phyloP scores from a whole-genome alignment of 495 filamentous ascomycete species.

The Penicillium lividum region DNA sequence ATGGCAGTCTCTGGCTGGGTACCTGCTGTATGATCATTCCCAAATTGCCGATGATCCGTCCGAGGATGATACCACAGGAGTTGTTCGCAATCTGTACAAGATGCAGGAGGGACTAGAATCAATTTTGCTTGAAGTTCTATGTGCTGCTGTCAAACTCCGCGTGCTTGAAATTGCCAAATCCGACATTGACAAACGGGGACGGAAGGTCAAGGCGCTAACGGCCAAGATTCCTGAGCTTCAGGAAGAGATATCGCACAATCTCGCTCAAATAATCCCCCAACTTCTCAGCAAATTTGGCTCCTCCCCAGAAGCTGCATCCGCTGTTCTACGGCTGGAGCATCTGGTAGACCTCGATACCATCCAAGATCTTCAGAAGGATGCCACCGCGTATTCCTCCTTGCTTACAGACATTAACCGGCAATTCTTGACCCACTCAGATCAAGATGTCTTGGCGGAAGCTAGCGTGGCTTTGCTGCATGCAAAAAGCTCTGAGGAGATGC shows the following conservation, averaged over 20 bases:
- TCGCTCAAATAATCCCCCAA: constrained; percentile 77
- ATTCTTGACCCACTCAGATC: constrained; percentile 86
- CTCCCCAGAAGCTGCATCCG: constrained; percentile 78
- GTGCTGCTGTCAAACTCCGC: constrained; percentile 69
- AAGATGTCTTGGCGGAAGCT: constrained; percentile 81
- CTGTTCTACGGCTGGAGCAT: constrained; percentile 84
- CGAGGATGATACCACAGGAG: constrained; percentile 53
- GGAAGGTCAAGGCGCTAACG: constrained; percentile 59
- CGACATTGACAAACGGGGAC: constrained; percentile 58
- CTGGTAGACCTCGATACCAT: constrained; percentile 85
- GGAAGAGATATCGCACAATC: constrained; percentile 70
- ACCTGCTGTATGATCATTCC: constrained; percentile 90
- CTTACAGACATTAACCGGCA: constrained; percentile 93
- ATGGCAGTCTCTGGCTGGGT: constrained; percentile 87
- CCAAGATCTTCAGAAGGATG: constrained; percentile 83
- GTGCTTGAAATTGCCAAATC: constrained; percentile 61
- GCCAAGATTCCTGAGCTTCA: constrained; percentile 64
- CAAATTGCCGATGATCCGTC: constrained; percentile 49
- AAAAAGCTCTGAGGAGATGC: constrained; percentile 78
- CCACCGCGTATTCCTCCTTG: constrained; percentile 74
- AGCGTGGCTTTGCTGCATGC: constrained; percentile 81
- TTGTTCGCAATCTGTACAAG: constrained; percentile 65
- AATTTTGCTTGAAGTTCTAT: constrained; percentile 83
- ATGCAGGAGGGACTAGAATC: constrained; percentile 77
- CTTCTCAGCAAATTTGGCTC: constrained; percentile 91